Conservation (phyloP, 2,329 filamentous ascomycete species). For the Claviceps digitariae region DNA sequence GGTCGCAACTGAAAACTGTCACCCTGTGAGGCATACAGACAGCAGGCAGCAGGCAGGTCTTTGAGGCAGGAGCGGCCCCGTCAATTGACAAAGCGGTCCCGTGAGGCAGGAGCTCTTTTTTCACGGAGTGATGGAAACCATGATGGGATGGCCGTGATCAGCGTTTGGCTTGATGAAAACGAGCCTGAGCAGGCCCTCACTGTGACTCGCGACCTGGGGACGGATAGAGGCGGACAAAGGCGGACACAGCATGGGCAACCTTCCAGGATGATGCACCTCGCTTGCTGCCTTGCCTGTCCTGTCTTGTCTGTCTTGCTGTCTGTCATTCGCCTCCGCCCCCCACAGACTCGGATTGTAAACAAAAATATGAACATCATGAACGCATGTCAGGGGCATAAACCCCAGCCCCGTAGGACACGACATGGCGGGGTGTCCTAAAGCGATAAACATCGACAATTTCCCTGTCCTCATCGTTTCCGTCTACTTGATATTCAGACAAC, state of each 20-base stretch:
- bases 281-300: neutral
- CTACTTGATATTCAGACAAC: neutral
- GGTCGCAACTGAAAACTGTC: slow-evolving; percentile 2
- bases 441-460: neutral
- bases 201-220: neutral
- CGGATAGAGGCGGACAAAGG: neutral
- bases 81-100: neutral
- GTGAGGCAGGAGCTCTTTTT: neutral
- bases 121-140: neutral
- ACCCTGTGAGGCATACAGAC: neutral
- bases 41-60: neutral
- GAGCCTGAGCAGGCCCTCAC: no score
- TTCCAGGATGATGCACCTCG: neutral
- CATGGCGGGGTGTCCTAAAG: neutral
- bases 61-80: neutral
- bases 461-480: neutral
- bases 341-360: no score
- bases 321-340: no score
- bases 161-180: neutral
- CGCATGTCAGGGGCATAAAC: neutral
- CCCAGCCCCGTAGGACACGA: neutral
- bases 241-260: neutral
- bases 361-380: neutral
- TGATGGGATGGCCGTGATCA: neutral
- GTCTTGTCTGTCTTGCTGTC: neutral